Evolutionary conservation across 352 stramenopile species (phyloP).

Genomic region (Phytophthora boehmeriae): DNA sequence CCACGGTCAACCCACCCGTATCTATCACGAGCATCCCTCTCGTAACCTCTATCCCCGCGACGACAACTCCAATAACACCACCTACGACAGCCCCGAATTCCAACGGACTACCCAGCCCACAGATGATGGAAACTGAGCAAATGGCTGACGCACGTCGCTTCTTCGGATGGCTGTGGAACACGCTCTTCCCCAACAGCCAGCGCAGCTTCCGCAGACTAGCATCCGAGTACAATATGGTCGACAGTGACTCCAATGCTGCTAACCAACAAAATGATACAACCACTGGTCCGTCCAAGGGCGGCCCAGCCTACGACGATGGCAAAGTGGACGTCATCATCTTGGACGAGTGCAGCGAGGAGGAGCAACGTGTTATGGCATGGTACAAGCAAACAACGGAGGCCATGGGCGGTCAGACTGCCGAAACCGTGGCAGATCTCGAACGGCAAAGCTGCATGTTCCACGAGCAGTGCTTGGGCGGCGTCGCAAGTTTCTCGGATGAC

Average conservation of each 20-base stretch:
- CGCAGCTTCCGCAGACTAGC: constrained; percentile 12
- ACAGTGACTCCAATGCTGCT: background rate
- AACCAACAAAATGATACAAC: constrained; percentile 4
- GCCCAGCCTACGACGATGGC: constrained; percentile 5
- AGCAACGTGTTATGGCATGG: constrained; percentile 34
- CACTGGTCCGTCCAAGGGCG: constrained; percentile 2
- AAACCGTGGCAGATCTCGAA: constrained; percentile 48
- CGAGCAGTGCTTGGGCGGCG: constrained; percentile 44
- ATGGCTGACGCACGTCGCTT: constrained; percentile 8
- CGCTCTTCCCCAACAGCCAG: constrained; percentile 13
- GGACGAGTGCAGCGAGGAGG: constrained; percentile 29
- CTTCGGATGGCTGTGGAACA: constrained; percentile 19
- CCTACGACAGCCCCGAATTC: background rate
- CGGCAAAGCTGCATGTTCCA: constrained; percentile 51
- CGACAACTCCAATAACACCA: background rate
- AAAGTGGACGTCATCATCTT: constrained; percentile 37
- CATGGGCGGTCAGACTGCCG: constrained; percentile 29
- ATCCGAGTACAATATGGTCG: background rate
- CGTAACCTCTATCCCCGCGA: constrained; percentile 8
- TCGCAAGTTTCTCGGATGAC: constrained; percentile 38
- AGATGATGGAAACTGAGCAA: background rate
- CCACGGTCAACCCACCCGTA: background rate
- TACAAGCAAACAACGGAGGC: constrained; percentile 35
- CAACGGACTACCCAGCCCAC: background rate
- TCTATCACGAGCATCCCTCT: constrained; percentile 7